Evolutionary conservation across 2,329 filamentous ascomycete genomes (phyloP).

Genomic region (Emericellopsis cladophorae): DNA sequence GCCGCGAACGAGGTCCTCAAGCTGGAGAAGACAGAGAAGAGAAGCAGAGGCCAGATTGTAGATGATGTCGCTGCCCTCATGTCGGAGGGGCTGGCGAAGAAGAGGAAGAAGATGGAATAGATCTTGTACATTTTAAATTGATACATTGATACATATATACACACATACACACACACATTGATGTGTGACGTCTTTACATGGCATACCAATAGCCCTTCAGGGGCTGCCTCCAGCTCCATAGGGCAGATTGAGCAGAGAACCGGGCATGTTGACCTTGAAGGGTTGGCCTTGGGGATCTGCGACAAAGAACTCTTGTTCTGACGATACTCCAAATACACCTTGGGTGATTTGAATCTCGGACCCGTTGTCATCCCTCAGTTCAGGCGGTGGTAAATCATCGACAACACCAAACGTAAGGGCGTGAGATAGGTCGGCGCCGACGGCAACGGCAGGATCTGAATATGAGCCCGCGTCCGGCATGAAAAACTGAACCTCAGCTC

Average conservation of each 20-base stretch:
- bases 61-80: constrained; percentile 42
- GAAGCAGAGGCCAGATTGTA: constrained; percentile 40
- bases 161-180: too few species aligned
- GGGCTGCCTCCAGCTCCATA: neutral
- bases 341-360: neutral
- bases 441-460: neutral
- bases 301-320: constrained; percentile 47
- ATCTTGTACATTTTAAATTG: neutral
- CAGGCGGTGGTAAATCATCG: constrained; percentile 1
- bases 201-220: too few species aligned
- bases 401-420: constrained; percentile 21
- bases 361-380: neutral
- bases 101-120: constrained; percentile 23
- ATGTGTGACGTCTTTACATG: too few species aligned
- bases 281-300: constrained; percentile 12
- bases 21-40: constrained; percentile 41
- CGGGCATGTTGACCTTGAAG: constrained; percentile 21
- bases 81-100: constrained; percentile 31
- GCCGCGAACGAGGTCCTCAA: constrained; percentile 50
- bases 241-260: constrained; percentile 14
- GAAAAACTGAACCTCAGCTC: constrained; percentile 56
- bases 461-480: constrained; percentile 12
- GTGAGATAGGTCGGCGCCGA: constrained; percentile 2
- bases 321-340: constrained; percentile 48
- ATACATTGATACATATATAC: neutral